Conservation (phyloP, 2,329 filamentous ascomycete species). For the Beauveria australis region DNA sequence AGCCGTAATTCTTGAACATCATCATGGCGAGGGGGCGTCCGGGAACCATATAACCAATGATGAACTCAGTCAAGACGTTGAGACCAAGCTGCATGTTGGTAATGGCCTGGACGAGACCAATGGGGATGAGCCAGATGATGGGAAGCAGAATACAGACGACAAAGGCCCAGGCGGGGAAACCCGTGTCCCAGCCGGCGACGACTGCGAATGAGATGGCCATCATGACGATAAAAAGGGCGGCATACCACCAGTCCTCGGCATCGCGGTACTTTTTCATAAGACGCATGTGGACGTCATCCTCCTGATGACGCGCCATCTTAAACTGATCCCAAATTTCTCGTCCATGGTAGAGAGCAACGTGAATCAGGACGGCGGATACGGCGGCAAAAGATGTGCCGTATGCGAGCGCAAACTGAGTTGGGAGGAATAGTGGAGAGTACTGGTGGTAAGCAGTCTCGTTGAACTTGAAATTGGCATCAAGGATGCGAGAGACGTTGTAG, state of each 20-base stretch:
- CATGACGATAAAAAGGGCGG: slow-evolving; percentile 43
- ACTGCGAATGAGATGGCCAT: slow-evolving; percentile 46
- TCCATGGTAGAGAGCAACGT: slow-evolving; percentile 48
- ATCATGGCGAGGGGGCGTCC: slow-evolving; percentile 65
- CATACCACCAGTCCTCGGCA: slow-evolving; percentile 53
- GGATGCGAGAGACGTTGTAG: slow-evolving; percentile 55
- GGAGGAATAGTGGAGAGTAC: slow-evolving; percentile 59
- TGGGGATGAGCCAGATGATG: slow-evolving; percentile 50
- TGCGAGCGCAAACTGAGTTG: slow-evolving; percentile 50
- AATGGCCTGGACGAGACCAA: slow-evolving; percentile 53
- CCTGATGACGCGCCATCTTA: slow-evolving; percentile 45
- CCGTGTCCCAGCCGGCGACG: slow-evolving; percentile 46
- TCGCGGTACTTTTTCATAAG: slow-evolving; percentile 54
- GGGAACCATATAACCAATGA: slow-evolving; percentile 66
- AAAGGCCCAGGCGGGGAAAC: slow-evolving; percentile 50
- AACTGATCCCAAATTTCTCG: slow-evolving; percentile 47
- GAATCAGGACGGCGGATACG: slow-evolving; percentile 51
- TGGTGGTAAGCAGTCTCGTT: slow-evolving; percentile 51
- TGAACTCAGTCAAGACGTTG: slow-evolving; percentile 65
- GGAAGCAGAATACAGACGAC: slow-evolving; percentile 50
- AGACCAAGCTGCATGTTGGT: slow-evolving; percentile 57
- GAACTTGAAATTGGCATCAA: slow-evolving; percentile 47
- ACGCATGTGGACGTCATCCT: slow-evolving; percentile 52
- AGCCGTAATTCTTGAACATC: slow-evolving; percentile 70
- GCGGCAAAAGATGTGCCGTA: slow-evolving; percentile 63